Base-by-base conservation (phyloP, 2,329 filamentous ascomycete species). In the Cladophialophora carrionii region DNA sequence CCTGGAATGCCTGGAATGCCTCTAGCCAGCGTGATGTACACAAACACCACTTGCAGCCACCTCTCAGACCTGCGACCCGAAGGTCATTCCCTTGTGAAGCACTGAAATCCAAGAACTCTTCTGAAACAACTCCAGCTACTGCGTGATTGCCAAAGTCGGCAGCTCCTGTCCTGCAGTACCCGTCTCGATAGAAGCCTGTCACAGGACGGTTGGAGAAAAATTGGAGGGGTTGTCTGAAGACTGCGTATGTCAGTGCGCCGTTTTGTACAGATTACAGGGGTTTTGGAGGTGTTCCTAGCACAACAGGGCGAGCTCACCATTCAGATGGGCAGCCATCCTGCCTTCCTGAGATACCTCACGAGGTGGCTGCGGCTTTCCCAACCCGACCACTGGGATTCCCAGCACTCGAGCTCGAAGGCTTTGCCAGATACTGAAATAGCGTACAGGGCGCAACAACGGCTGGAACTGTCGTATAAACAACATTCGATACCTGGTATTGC, bases 41-140 rank as follows among this genome's bases (percentile, higher is more conserved):
- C 4, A 88, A 76, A 74, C 86, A 89, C 85, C 86, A 88, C 73
- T 84, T 85, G 71, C 85, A 87, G 6, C 87, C 86, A 8, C 78
- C 83, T 22, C 78, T 83, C 62, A 88, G 78, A 2, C 86, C 86
- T 32, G 80, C 80, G 2, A 74, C 71, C n/a, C 85, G 81, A 43
- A 89, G 78, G 71, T 88, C 84, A 71, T 88, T 88, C 46, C 86
- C 86, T 46, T 82, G 80, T 4, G 80, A 78, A 24, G 86, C 85
- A 32, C 81, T 82, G 76, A 84, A 88, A 73, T 88, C 84, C 41
- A 88, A 82, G 73, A 88, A 88, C 71, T 85, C 83, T 64, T 87
- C 81, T 6, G 84, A 85, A 1, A 88, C 78, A 31, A 85, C 79
- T 9, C 69, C 83, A 1, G 86, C 86, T 22, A 88, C 79, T 32